phyloP scores from a whole-genome alignment of 148 eudicot species.

The Rhododendron simsii region DNA sequence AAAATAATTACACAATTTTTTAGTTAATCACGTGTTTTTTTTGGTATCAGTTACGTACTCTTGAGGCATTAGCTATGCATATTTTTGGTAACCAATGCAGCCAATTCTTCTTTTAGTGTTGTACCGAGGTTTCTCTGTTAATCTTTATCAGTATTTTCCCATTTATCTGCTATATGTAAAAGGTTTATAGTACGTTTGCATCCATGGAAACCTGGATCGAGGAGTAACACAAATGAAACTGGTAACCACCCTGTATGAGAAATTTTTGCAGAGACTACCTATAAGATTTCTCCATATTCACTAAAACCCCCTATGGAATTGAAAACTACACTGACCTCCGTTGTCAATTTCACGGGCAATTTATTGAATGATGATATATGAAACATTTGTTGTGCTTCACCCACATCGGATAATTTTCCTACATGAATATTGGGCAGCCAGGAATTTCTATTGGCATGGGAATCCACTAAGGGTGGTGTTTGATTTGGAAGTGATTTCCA shows the following conservation, averaged over 20 bases:
- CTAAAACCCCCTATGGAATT: background rate
- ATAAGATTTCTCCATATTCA: background rate
- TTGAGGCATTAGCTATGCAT: background rate
- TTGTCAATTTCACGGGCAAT: background rate
- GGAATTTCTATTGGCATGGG: too few species aligned
- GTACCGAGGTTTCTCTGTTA: background rate
- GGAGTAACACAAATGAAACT: background rate
- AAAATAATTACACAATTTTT: background rate
- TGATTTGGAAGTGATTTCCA: too few species aligned
- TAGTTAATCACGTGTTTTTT: background rate
- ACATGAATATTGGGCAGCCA: too few species aligned
- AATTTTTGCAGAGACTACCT: background rate
- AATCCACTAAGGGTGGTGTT: too few species aligned
- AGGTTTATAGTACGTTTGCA: background rate
- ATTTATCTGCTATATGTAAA: background rate
- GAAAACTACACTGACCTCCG: background rate
- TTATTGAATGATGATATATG: background rate
- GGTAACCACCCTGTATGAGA: background rate
- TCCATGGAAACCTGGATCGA: background rate
- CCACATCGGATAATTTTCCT: too few species aligned
- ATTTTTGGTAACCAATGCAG: background rate
- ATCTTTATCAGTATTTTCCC: background rate
- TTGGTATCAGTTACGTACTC: background rate
- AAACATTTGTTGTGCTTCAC: background rate
- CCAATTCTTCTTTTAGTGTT: background rate